Evolutionary conservation across 495 filamentous ascomycete species (phyloP).

Genomic region (Endocarpon pusillum): DNA sequence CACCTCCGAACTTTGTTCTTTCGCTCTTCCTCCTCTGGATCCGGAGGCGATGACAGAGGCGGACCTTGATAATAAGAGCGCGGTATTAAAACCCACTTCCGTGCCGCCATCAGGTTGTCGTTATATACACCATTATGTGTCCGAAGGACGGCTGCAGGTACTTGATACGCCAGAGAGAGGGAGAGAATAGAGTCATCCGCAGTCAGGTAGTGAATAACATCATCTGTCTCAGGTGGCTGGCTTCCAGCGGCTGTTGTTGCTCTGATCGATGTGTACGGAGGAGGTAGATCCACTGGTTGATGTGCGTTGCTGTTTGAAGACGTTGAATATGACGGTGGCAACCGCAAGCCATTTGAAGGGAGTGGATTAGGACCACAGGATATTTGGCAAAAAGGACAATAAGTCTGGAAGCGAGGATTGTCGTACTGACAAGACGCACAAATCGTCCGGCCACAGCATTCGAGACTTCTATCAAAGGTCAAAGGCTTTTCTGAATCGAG

Average conservation of each 20-base stretch:
- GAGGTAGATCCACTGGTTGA: not conserved
- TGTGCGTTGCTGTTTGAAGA: conserved; percentile 1
- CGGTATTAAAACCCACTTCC: conserved; percentile 51
- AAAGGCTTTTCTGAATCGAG: conserved; percentile 38
- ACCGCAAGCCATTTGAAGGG: conserved; percentile 32
- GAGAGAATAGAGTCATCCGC: conserved; percentile 41
- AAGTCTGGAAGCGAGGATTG: conserved; percentile 50
- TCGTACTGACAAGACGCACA: conserved; percentile 48
- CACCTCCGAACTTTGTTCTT: conserved; percentile 49
- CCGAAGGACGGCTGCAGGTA: conserved; percentile 38
- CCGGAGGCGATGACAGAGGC: conserved; percentile 35
- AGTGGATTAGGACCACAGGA: conserved; percentile 31
- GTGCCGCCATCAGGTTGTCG: conserved; percentile 47
- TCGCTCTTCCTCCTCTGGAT: conserved; percentile 49
- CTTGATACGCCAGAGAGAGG: conserved; percentile 47
- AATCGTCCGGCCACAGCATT: conserved; percentile 50
- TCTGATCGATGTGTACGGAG: not conserved
- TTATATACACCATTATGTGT: conserved; percentile 42
- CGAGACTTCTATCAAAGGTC: conserved; percentile 29
- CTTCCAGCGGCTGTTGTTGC: not conserved
- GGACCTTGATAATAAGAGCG: conserved; percentile 41
- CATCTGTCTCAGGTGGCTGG: conserved; percentile 21
- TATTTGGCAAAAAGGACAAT: conserved; percentile 46
- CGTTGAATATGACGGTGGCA: conserved; percentile 36
- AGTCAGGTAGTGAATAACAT: conserved; percentile 53